A percentile compares a stretch with the other conserved stretches of the same genome.
These are phyloP conservation scores for Zoysia pacifica DNA, from an alignment of 176 grass and related monocot species.

Conservation along the genomic window DNA sequence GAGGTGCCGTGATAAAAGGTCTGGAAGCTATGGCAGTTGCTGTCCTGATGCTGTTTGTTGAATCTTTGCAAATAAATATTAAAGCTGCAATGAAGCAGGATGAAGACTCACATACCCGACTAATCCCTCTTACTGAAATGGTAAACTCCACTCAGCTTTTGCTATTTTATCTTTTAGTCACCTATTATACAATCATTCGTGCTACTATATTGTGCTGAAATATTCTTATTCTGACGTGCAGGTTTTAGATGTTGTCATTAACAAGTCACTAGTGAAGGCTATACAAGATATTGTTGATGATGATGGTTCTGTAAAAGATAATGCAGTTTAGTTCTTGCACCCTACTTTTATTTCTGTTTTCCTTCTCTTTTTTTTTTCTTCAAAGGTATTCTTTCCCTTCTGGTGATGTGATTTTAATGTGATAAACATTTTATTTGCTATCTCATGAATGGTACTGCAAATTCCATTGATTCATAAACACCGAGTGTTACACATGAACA, in stretches of 20 bases:
- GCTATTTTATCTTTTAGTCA: not conserved
- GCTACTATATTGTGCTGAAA: constrained; percentile 30
- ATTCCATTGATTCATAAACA: not conserved
- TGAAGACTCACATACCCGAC: constrained; percentile 38
- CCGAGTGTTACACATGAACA: constrained; percentile 19
- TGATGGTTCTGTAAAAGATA: constrained; percentile 80
- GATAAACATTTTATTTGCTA: constrained; percentile 13
- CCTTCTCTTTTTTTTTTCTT: not conserved
- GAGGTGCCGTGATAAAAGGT: constrained; percentile 62
- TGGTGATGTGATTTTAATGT: constrained; percentile 23
- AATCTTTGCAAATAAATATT: constrained; percentile 66
- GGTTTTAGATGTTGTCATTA: constrained; percentile 63
- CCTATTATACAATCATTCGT: constrained; percentile 13
- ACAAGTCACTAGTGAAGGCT: constrained; percentile 56
- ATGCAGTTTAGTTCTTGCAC: constrained; percentile 55
- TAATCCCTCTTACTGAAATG: constrained; percentile 50
- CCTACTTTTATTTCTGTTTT: constrained; percentile 15
- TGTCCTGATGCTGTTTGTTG: constrained; percentile 58
- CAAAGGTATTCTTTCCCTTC: not conserved
- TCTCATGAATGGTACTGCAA: not conserved
- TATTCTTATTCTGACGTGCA: constrained; percentile 39
- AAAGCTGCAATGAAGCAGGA: constrained; percentile 64
- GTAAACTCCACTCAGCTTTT: constrained; percentile 42
- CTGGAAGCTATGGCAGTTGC: constrained; percentile 56
- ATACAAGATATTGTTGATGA: constrained; percentile 69